These are phyloP conservation scores for Aspergillus sp. DNA, from an alignment of 2,329 filamentous ascomycete genomes.

Conservation along the genomic window DNA sequence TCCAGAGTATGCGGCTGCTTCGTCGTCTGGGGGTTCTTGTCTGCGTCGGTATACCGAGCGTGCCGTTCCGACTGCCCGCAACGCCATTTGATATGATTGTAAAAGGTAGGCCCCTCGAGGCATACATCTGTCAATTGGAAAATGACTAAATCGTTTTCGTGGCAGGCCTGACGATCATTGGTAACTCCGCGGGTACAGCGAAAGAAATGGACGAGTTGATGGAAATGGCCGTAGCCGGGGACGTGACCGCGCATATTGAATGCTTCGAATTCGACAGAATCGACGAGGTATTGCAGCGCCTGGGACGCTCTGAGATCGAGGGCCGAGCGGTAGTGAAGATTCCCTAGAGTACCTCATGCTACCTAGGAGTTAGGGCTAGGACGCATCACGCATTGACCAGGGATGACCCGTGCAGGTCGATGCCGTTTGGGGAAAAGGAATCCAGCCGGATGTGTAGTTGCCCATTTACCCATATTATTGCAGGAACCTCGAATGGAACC, in stretches of 20 bases:
- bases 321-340: constrained; percentile 39
- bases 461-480: neutral
- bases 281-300: constrained; percentile 33
- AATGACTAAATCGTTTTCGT: neutral
- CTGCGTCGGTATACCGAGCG: constrained; percentile 48
- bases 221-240: constrained; percentile 43
- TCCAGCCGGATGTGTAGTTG: neutral
- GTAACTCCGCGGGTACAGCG: constrained; percentile 47
- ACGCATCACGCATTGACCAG: too few species aligned
- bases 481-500: too few species aligned
- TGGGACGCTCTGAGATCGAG: constrained; percentile 38
- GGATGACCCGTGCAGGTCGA: neutral
- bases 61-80: constrained; percentile 45
- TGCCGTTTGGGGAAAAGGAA: neutral
- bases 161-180: constrained; percentile 45
- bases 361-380: too few species aligned
- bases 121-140: neutral
- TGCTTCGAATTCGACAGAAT: constrained; percentile 37
- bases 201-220: constrained; percentile 49
- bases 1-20: constrained; percentile 45
- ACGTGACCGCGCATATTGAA: constrained; percentile 39
- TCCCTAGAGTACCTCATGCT: constrained; percentile 14
- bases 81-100: constrained; percentile 50
- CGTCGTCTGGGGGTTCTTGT: constrained; percentile 49
- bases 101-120: constrained; percentile 29